A percentile compares a stretch with the other conserved stretches of the same genome.
Conservation (phyloP, 2,329 filamentous ascomycete genomes). For the Alternaria sp. region DNA sequence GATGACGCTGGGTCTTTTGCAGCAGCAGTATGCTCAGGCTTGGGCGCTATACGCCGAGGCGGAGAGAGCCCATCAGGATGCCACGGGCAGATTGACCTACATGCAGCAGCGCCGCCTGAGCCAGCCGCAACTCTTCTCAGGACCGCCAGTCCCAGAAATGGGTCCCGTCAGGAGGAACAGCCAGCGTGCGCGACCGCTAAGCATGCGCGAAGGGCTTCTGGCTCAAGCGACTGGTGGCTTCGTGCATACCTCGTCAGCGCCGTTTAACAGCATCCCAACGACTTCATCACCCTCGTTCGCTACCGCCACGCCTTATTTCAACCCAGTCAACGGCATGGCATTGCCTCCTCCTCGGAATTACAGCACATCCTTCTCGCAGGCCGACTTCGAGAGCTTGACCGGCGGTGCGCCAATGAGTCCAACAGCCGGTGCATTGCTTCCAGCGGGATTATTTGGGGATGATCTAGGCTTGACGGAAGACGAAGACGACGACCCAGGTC, state of each 20-base stretch:
- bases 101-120: constrained; percentile 47
- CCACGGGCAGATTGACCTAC: constrained; percentile 50
- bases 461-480: constrained; percentile 61
- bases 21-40: constrained; percentile 53
- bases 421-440: constrained; percentile 74
- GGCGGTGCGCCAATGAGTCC: constrained; percentile 76
- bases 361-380: constrained; percentile 59
- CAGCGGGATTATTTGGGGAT: constrained; percentile 69
- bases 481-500: constrained; percentile 40
- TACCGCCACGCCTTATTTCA: constrained; percentile 58
- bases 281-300: constrained; percentile 61
- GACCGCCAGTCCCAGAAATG: constrained; percentile 37
- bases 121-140: constrained; percentile 47
- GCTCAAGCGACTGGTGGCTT: constrained; percentile 42
- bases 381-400: constrained; percentile 66
- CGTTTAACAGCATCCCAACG: constrained; percentile 55
- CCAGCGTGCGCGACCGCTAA: constrained; percentile 48
- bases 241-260: constrained; percentile 46
- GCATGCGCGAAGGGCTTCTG: constrained; percentile 45
- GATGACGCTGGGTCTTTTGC: constrained; percentile 59
- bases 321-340: constrained; percentile 68
- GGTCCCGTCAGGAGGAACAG: constrained; percentile 49
- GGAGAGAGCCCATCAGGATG: constrained; percentile 48
- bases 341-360: constrained; percentile 46
- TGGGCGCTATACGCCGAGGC: constrained; percentile 45